Evolutionary conservation across 1,284 basidiomycete species (phyloP), one percentile per base, ranked within the genome.

Genomic region (Austroboletus niveus): DNA sequence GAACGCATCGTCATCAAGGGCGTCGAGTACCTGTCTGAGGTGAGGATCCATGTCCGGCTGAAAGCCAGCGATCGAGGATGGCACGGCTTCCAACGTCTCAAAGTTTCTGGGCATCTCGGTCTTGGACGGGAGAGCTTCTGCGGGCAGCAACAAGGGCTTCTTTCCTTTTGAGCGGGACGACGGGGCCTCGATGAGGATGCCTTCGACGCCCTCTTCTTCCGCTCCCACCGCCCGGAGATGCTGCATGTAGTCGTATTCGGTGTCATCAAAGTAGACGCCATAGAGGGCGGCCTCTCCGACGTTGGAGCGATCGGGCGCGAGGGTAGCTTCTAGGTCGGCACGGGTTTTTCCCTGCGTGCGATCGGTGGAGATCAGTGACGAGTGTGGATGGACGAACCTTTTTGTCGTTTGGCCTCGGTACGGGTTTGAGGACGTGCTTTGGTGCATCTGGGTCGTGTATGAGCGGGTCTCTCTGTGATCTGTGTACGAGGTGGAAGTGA

Each of bases 221-320:
- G 79, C 57, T 5, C 92, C 92, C 40, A 92, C 82, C 1, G 81
- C 65, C 22, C 90, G 85, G 35, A 99, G 79, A 73, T 99, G 97
- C 72, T 96, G 89, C 92, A 98, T 96, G 76, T 99, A 99, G 71
- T 99, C 92, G 75, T 99, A 99, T 51, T 92, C 82, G n/a, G 92
- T 92, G 66, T 99, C 96, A 72, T 99, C 95, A 74, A 84, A 99
- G 73, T 94, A 94, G 64, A 99, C 76, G 10, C 94, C 96, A 69
- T 98, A 97, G 24, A 84, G 68, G 5, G 92, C 78, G 0, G 97
- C 97, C 75, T 99, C 92, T 51, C 95, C 97, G 54, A 85, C 72
- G 53, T 83, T 84, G 20, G 72, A 58, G 51, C 72, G 71, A 49
- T 80, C 78, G 8, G 81, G 73, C n/a, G 82, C 69, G 12, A 89